Evolutionary conservation across 177 flowering plant species (phyloP), one percentile per base, ranked within the genome.

Genomic region (Vitis hybrid): DNA sequence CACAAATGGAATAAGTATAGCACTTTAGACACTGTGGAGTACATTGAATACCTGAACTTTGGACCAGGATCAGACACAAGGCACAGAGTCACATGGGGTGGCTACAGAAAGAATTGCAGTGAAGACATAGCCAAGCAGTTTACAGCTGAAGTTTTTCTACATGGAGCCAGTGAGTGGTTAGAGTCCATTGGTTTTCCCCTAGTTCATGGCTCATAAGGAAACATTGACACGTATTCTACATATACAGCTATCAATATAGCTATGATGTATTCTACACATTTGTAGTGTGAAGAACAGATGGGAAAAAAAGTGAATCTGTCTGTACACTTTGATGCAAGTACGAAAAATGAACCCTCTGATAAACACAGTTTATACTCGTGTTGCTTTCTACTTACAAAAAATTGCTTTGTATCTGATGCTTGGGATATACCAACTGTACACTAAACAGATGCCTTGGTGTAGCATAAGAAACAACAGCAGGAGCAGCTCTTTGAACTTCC

Each of bases 41-140:
- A 82, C 62, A 60, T 74, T 11, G 85, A 83, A 72, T 82, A 69
- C 62, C 64, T 35, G 82, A 84, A 83, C 64, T 70, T 66, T 2
- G 84, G 89, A 11, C 87, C 87, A 0, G 89, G 87, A 1, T 68
- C 89, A 8, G 75, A 75, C 50, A 79, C 79, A 2, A 68, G 40
- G 17, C 32, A 24, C 0, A 73, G 89, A 17, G 76, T 86, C 27
- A 71, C 27, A 35, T 85, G 88, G 84, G 57, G 73, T 52, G 84
- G 89, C 21, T 83, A 75, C 65, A 73, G 52, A 49, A 84, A 70
- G 62, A 78, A 79, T 19, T 81, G 74, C 68, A 81, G 67, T 56
- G 75, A 72, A 56, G 79, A 75, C 3, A 61, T 70, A n/a, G 77
- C 64, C 0, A 70, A 70, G 65, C 76, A 67, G 60, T 82, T 82